Percentiles rank a stretch among this genome's conserved stretches.
These are phyloP conservation scores for Rhizophora apiculata DNA, from an alignment of 345 rosid species.

Conservation along the genomic window DNA sequence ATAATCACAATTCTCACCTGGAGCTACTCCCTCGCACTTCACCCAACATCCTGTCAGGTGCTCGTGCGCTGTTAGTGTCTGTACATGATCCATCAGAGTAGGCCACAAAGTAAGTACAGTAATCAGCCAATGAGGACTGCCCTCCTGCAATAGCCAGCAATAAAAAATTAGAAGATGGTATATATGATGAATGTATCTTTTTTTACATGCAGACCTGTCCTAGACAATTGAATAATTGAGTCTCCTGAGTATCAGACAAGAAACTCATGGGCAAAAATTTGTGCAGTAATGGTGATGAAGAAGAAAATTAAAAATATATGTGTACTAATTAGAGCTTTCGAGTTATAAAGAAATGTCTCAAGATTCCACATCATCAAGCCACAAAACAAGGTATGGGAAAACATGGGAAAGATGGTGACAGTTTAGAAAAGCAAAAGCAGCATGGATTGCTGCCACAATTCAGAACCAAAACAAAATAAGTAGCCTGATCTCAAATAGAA, in stretches of 20 bases:
- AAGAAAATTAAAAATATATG: not conserved
- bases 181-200: not conserved
- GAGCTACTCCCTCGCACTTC: constrained; percentile 94
- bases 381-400: not conserved
- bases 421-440: no score
- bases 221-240: not conserved
- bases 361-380: not conserved
- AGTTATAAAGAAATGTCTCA: no score
- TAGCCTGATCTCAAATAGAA: not conserved
- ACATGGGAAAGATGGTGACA: no score
- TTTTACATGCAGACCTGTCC: not conserved
- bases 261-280: not conserved
- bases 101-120: constrained; percentile 95
- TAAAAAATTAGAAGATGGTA: constrained; percentile 3
- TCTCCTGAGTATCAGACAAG: not conserved
- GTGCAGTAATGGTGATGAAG: not conserved
- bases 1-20: constrained; percentile 46
- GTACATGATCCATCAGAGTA: constrained; percentile 99
- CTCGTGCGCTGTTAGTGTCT: constrained; percentile 88
- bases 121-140: constrained; percentile 96
- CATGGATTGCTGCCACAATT: no score
- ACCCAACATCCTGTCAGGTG: constrained; percentile 98
- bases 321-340: not conserved
- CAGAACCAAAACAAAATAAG: not conserved
- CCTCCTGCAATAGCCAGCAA: constrained; percentile 63